These are phyloP conservation scores for Tetracladium maxilliforme DNA, from an alignment of 2,329 filamentous ascomycete species.

Conservation along the genomic window DNA sequence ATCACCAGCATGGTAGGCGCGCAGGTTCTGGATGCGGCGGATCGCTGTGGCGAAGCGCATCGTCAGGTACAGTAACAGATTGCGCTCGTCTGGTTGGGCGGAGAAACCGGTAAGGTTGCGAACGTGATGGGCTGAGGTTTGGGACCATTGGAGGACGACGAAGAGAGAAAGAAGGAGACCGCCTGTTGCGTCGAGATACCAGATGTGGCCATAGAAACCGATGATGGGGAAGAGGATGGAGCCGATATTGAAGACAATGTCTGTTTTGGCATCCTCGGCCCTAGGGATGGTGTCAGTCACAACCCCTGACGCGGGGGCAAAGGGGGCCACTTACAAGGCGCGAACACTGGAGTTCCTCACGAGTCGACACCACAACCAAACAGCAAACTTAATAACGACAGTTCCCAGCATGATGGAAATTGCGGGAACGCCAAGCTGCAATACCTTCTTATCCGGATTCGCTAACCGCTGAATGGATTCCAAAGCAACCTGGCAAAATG, in stretches of 20 bases:
- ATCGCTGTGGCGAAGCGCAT: conserved; percentile 90
- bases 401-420: conserved; percentile 71
- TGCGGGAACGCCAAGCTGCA: conserved; percentile 59
- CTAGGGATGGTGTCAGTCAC: too few species aligned
- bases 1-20: conserved; percentile 75
- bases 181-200: conserved; percentile 74
- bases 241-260: conserved; percentile 83
- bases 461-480: conserved; percentile 53
- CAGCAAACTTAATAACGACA: conserved; percentile 66
- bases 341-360: conserved; percentile 80
- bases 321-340: conserved; percentile 46
- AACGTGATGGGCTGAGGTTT: conserved; percentile 62
- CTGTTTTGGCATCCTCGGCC: too few species aligned
- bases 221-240: conserved; percentile 76
- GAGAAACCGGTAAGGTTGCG: conserved; percentile 68
- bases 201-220: conserved; percentile 60
- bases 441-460: conserved; percentile 45
- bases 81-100: conserved; percentile 67
- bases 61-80: conserved; percentile 75
- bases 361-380: conserved; percentile 78
- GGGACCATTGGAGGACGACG: conserved; percentile 68
- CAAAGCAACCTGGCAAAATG: conserved; percentile 64
- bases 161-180: conserved; percentile 65
- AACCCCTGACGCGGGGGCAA: too few species aligned
- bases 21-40: conserved; percentile 68